These are phyloP conservation scores for Limonium bicolor DNA, from an alignment of 148 eudicot species.

Conservation along the genomic window DNA sequence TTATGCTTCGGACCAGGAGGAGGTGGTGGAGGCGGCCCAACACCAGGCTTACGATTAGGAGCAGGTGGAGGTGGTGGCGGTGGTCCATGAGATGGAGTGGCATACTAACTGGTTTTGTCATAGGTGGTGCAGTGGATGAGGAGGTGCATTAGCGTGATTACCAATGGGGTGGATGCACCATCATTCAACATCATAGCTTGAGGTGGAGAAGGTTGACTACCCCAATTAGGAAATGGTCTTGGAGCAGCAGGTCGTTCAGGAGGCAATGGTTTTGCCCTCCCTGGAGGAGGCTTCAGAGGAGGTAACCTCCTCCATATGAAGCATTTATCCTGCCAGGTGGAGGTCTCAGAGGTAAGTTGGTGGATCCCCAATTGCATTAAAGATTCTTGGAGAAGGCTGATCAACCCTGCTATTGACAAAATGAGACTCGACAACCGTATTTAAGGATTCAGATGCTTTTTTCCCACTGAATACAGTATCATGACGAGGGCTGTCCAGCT, in stretches of 20 bases:
- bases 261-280: slow-evolving; percentile 19
- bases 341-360: slow-evolving; percentile 29
- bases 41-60: slow-evolving; percentile 14
- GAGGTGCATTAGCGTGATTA: too few species aligned
- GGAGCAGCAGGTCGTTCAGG: slow-evolving; percentile 20
- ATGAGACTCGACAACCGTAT: slow-evolving; percentile 10
- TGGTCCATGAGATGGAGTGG: slow-evolving; percentile 13
- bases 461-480: slow-evolving; percentile 11
- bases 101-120: too few species aligned
- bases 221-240: slow-evolving; percentile 9
- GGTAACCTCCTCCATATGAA: slow-evolving; percentile 17
- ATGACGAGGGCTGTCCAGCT: slow-evolving; percentile 25
- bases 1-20: slow-evolving; percentile 12
- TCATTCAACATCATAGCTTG: too few species aligned
- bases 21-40: slow-evolving; percentile 25
- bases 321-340: slow-evolving; percentile 42
- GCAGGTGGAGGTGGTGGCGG: slow-evolving; percentile 26
- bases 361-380: slow-evolving; percentile 7
- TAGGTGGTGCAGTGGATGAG: slow-evolving; percentile 16
- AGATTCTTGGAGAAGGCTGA: slow-evolving; percentile 2
- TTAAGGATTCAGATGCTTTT: slow-evolving; percentile 14
- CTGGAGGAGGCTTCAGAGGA: slow-evolving; percentile 38
- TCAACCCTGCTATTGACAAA: slow-evolving; percentile 5
- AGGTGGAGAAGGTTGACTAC: slow-evolving; percentile 22
- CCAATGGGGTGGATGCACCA: too few species aligned